phyloP scores from a whole-genome alignment of 108 stramenopile genomes.

The Aurantiochytrium sp. region DNA sequence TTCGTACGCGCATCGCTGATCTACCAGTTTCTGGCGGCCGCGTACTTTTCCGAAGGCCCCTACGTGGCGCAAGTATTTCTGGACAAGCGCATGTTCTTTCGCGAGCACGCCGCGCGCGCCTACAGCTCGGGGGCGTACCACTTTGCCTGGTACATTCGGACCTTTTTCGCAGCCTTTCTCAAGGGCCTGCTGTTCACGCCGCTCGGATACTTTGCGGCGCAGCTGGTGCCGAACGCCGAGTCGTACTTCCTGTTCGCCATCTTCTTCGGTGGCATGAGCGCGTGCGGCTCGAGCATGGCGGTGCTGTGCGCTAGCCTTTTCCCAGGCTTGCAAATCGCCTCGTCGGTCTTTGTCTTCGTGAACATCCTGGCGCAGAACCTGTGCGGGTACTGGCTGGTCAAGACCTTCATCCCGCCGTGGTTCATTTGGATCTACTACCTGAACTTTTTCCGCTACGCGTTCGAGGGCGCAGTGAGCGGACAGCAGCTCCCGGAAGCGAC shows the following conservation, averaged over 20 bases:
- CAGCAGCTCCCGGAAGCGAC: background rate
- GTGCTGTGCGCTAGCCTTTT: background rate
- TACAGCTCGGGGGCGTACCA: background rate
- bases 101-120: background rate
- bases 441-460: conserved; percentile 12
- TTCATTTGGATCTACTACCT: conserved; percentile 26
- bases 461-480: background rate
- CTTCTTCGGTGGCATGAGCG: conserved; percentile 23
- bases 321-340: background rate
- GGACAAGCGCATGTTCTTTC: conserved; percentile 23
- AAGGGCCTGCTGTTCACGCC: background rate
- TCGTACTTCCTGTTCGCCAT: conserved; percentile 6
- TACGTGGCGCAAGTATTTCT: conserved; percentile 16
- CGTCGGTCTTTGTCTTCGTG: background rate
- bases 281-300: conserved; percentile 24
- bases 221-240: background rate
- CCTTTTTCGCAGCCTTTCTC: background rate
- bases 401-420: background rate
- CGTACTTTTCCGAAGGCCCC: conserved; percentile 12
- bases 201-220: conserved; percentile 26
- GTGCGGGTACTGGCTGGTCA: background rate
- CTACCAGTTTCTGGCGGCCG: conserved; percentile 11
- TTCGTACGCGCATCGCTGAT: conserved; percentile 17
- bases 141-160: background rate
- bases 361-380: conserved; percentile 18